Evolutionary conservation across 208 protist species (phyloP), one percentile per base, ranked within the genome.

Genomic region (Entamoeba nuttalli): DNA sequence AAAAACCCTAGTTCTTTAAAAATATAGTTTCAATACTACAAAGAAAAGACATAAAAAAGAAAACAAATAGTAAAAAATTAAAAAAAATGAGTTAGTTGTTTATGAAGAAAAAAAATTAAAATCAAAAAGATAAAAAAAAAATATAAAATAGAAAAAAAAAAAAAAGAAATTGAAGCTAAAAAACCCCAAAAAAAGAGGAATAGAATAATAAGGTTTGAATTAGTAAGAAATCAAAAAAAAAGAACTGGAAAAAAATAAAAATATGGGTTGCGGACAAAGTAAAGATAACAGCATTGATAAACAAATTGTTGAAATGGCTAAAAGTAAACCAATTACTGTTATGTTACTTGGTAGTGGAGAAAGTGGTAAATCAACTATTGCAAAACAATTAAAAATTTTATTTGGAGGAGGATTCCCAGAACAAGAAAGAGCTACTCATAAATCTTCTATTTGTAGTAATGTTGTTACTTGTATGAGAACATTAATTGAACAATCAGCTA

Each of bases 381-480:
- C 44, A 52, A 94, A 94, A 51, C 93, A 94, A 51, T 51, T 94
- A 19, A 94, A 94, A 51, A 94, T 94, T n/a, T n/a, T 94, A 30
- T 51, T 52, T n/a, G 44, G 48, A 19, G 48, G 48, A 15, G 93
- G 93, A n/a, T 94, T 94, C 93, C 17, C 93, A 7, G 19, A 48
- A 48, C 14, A 94, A 15, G 93, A 94, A 94, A 52, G 35, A 2
- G 15, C 48, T 21, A 44, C 93, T 44, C 25, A 94, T 51, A 48
- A 51, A 52, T 25, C 35, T 2, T 51, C 48, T 94, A 48, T 94
- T n/a, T 94, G 35, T n/a, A 94, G 21, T 41, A 84, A 84, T 84
- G 62, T 84, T 11, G 62, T 84, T 35, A 84, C 62, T 35, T 84
- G 62, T n/a, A 84, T 84, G 62, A 25, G 62, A 41, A 84, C 62